Evolutionary conservation across 1,139 yeast genomes (phyloP), one percentile per base, ranked within the genome.

Genomic region (Blastobotrys aristatus): DNA sequence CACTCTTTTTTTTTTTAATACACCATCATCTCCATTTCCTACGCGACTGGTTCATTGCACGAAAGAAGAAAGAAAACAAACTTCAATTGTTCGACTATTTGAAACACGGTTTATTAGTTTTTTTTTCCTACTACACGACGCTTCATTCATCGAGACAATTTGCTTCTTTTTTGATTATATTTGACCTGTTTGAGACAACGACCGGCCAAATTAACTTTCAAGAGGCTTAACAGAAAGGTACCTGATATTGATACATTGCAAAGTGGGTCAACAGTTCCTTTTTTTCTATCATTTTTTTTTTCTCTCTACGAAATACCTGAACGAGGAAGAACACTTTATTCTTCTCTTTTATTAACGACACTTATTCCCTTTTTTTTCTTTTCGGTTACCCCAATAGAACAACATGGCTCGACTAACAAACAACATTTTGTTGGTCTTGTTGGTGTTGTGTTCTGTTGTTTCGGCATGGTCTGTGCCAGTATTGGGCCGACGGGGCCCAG

Each of bases 21-120:
- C 27, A 10, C 26, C 38, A 24, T 33, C 30, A 31, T 22, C 16
- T 13, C 13, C 17, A 26, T 17, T 29, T 16, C 33, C 13, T 30
- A n/a, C 17, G 33, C 33, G 14, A 30, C 33, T 30, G 5, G 6
- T 30, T 30, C n/a, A 5, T 30, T 30, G 5, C 6, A 6, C 10
- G 27, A 24, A 5, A 18, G 18, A 5, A 34, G 4, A 34, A 34
- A 18, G n/a, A 34, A n/a, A 22, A 18, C 6, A 34, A 18, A 20
- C 16, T 3, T 32, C 17, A 14, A 32, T 8, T 20, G 36, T 8
- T 14, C n/a, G 18, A 30, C 7, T 37, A n/a, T 7, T 41, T 41
- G 44, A 40, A 40, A 40, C 44, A 40, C 44, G 37, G 37, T 40
- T 32, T 40, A 40, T 40, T 40, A 27, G 36, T 32, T 30, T 40